phyloP scores from a whole-genome alignment of 2,329 filamentous ascomycete genomes.

The Eurotiales sp. region DNA sequence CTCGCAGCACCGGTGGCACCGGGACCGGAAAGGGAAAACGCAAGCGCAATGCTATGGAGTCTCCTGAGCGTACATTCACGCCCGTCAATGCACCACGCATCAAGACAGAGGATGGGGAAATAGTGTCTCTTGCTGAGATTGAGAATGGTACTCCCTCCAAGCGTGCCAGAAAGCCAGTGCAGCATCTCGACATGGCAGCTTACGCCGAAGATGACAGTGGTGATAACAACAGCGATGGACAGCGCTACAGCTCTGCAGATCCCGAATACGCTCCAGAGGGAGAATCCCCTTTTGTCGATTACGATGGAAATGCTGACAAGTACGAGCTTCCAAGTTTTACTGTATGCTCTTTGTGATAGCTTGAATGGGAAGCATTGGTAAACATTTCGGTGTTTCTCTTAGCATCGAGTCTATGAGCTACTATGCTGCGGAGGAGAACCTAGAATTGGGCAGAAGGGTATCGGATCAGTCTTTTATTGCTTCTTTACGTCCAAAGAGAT shows the following conservation, averaged over 20 bases:
- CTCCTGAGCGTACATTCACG: background rate
- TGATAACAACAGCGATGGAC: too few relatives aligned
- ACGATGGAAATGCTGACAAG: background rate
- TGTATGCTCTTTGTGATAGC: background rate
- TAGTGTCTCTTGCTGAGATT: background rate
- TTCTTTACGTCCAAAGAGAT: too few relatives aligned
- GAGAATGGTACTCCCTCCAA: slow-evolving; percentile 4
- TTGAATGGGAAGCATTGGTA: background rate
- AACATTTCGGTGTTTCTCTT: too few relatives aligned
- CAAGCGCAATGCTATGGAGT: background rate
- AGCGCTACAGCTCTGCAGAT: too few relatives aligned
- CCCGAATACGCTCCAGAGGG: background rate
- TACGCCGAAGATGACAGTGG: background rate
- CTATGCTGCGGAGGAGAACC: too few relatives aligned
- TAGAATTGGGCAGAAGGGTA: too few relatives aligned
- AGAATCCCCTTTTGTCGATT: background rate
- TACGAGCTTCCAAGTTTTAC: background rate
- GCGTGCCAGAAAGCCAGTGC: background rate
- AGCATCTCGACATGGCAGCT: slow-evolving; percentile 1
- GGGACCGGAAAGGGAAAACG: background rate
- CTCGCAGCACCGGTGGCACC: background rate
- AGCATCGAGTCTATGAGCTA: too few relatives aligned
- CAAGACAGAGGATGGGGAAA: background rate
- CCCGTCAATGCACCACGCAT: background rate
- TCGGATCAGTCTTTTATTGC: too few relatives aligned